phyloP scores from a whole-genome alignment of 495 filamentous ascomycete species.

The Penicillium paradoxum region DNA sequence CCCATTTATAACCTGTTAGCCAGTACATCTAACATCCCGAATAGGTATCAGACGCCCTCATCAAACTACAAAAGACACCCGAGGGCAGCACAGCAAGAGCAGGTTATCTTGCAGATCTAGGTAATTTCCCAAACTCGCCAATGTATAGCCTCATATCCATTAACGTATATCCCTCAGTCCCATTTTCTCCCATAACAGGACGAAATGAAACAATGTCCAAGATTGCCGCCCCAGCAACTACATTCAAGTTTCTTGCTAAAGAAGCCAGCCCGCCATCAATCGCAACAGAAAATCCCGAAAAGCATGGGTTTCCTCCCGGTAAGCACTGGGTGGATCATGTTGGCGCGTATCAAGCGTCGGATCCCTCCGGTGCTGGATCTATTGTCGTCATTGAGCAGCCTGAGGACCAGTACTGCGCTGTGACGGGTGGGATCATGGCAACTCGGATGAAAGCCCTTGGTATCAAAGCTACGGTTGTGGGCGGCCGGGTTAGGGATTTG shows the following conservation, averaged over 20 bases:
- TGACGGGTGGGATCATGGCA: constrained; percentile 66
- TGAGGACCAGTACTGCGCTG: constrained; percentile 52
- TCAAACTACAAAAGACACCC: constrained; percentile 51
- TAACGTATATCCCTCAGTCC: constrained; percentile 16
- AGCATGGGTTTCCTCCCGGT: constrained; percentile 34
- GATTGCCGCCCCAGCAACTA: constrained; percentile 56
- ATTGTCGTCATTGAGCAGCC: constrained; percentile 60
- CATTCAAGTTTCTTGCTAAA: constrained; percentile 59
- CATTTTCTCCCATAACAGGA: constrained; percentile 31
- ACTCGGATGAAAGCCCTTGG: constrained; percentile 55
- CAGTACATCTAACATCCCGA: not conserved
- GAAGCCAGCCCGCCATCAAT: constrained; percentile 20
- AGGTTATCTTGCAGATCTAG: constrained; percentile 58
- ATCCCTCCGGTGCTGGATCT: constrained; percentile 38
- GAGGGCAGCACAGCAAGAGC: constrained; percentile 36
- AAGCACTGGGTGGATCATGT: constrained; percentile 58
- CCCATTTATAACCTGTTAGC: not conserved
- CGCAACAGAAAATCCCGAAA: constrained; percentile 21
- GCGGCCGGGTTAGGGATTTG: constrained; percentile 61
- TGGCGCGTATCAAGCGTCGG: constrained; percentile 18
- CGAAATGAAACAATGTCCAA: constrained; percentile 31
- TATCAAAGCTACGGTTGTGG: constrained; percentile 50
- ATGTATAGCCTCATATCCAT: not conserved
- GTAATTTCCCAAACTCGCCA: constrained; percentile 25
- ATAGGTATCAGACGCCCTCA: constrained; percentile 58